These are phyloP conservation scores for Apiotrichum montevideense DNA, from an alignment of 1,284 basidiomycete genomes.

Conservation along the genomic window DNA sequence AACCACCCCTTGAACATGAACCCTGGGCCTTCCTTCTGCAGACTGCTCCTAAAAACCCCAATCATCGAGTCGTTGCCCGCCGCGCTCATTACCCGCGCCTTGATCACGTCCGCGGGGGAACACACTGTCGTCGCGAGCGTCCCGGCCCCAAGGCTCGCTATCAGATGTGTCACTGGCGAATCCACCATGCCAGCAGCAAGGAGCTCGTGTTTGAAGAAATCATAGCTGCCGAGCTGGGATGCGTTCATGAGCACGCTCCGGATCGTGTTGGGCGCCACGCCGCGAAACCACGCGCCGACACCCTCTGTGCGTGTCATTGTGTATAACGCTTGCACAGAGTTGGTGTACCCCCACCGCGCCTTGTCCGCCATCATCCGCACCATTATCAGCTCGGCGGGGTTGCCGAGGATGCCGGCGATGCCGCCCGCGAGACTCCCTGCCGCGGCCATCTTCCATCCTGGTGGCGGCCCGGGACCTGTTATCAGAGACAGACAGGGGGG, in stretches of 20 bases:
- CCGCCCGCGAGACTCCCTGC: constrained; percentile 68
- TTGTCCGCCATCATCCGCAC: constrained; percentile 84
- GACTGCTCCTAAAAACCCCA: constrained; percentile 62
- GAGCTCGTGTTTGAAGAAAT: constrained; percentile 78
- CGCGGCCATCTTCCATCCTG: constrained; percentile 70
- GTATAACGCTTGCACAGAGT: constrained; percentile 75
- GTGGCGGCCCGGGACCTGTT: constrained; percentile 47
- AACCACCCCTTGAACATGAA: constrained; percentile 88
- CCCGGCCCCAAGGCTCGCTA: constrained; percentile 77
- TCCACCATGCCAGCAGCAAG: constrained; percentile 66
- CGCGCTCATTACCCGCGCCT: constrained; percentile 83
- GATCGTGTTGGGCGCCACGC: constrained; percentile 78
- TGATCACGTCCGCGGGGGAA: constrained; percentile 85
- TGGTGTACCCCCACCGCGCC: constrained; percentile 81
- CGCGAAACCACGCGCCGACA: constrained; percentile 62
- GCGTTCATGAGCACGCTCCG: constrained; percentile 85
- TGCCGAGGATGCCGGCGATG: constrained; percentile 75
- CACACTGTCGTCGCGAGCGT: constrained; percentile 91
- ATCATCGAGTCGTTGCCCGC: constrained; percentile 71
- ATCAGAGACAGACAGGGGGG: not conserved
- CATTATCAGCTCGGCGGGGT: constrained; percentile 79
- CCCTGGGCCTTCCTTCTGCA: constrained; percentile 71
- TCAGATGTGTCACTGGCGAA: constrained; percentile 73
- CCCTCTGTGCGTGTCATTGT: constrained; percentile 85
- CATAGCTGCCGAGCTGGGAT: constrained; percentile 83